Percentiles rank a stretch among this genome's conserved stretches.
These are phyloP conservation scores for Hemileia vastatrix DNA, from an alignment of 1,284 basidiomycete species.

Conservation along the genomic window DNA sequence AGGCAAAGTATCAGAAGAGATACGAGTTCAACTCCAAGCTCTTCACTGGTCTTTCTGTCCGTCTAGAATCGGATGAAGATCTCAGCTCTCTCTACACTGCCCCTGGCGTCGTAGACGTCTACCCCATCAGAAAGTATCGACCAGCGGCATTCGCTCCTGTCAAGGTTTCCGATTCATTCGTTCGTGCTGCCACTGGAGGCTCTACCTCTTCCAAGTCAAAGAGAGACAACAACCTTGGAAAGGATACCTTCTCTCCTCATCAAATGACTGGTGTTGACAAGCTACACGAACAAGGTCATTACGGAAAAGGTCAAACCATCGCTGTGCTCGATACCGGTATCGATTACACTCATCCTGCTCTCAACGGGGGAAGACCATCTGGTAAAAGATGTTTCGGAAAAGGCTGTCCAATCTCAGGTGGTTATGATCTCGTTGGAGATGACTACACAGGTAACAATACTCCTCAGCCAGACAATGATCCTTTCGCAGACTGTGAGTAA, in stretches of 20 bases:
- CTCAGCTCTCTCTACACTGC: slow-evolving; percentile 25
- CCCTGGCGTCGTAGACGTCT: slow-evolving; percentile 29
- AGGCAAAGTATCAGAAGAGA: slow-evolving; percentile 27
- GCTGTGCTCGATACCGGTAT: slow-evolving; percentile 50
- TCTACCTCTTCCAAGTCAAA: background rate
- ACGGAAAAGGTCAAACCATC: slow-evolving; percentile 52
- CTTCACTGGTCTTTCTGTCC: slow-evolving; percentile 30
- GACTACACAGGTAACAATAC: slow-evolving; percentile 41
- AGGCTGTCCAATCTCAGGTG: slow-evolving; percentile 55
- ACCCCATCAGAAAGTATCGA: slow-evolving; percentile 26
- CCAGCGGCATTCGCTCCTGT: slow-evolving; percentile 29
- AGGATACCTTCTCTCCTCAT: slow-evolving; percentile 32
- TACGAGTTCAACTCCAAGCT: slow-evolving; percentile 30
- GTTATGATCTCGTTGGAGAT: slow-evolving; percentile 52
- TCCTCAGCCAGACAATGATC: slow-evolving; percentile 45
- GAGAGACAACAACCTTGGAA: slow-evolving; percentile 6
- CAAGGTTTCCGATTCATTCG: slow-evolving; percentile 26
- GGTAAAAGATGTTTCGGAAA: slow-evolving; percentile 56
- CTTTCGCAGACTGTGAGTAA: slow-evolving; percentile 49
- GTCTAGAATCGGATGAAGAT: slow-evolving; percentile 31
- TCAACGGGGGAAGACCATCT: no score
- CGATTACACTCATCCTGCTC: slow-evolving; percentile 56
- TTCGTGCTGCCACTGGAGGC: slow-evolving; percentile 26
- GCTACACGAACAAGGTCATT: slow-evolving; percentile 51
- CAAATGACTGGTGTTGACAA: slow-evolving; percentile 48